Evolutionary conservation across 345 rosid species (phyloP).

Genomic region (Populus deltoides): DNA sequence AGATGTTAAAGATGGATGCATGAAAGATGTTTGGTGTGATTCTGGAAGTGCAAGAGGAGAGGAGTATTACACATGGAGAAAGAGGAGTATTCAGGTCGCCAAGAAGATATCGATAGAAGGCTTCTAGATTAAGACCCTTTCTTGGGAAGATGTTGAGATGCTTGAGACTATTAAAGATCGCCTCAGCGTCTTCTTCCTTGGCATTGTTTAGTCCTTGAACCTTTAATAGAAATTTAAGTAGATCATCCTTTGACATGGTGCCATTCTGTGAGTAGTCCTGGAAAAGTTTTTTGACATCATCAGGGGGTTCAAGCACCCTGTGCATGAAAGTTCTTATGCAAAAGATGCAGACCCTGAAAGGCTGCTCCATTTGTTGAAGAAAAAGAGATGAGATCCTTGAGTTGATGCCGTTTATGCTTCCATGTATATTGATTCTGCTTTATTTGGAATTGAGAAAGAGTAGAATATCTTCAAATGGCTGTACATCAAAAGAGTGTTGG

Average conservation of each 20-base stretch:
- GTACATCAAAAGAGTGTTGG: conserved; percentile 23
- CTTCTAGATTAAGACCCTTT: conserved; percentile 44
- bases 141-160: conserved; percentile 52
- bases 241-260: conserved; percentile 35
- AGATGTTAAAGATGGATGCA: too few relatives aligned
- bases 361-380: conserved; percentile 1
- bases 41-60: not conserved
- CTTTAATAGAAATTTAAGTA: conserved; percentile 24
- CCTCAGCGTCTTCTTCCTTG: conserved; percentile 43
- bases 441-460: not conserved
- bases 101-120: conserved; percentile 53
- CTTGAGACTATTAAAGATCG: conserved; percentile 45
- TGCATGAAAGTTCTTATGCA: conserved; percentile 47
- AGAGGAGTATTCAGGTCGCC: conserved; percentile 43
- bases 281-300: conserved; percentile 34
- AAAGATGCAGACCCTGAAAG: conserved; percentile 47
- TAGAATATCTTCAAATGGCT: not conserved
- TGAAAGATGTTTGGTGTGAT: not conserved
- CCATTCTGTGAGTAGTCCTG: conserved; percentile 35
- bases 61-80: conserved; percentile 1
- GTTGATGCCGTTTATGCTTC: not conserved
- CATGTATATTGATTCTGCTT: not conserved
- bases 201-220: conserved; percentile 29
- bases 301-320: conserved; percentile 40
- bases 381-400: not conserved